Percentiles rank a stretch among this genome's conserved stretches.
phyloP scores from a whole-genome alignment of 768 basidiomycete species.

The Lactarius hatsudake region DNA sequence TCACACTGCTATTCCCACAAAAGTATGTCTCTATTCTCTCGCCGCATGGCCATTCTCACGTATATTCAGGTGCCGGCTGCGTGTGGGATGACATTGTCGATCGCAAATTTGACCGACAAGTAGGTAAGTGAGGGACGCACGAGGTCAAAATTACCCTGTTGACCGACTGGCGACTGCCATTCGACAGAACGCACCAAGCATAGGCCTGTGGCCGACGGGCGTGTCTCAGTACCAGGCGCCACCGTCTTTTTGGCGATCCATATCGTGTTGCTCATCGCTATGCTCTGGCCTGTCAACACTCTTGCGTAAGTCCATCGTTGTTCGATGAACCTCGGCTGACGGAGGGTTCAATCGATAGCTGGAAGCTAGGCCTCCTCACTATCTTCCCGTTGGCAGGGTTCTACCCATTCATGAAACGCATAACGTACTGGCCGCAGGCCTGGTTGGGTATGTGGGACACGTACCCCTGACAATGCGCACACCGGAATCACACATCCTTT shows the following conservation, averaged over 20 bases:
- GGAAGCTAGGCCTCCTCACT: conserved; percentile 26
- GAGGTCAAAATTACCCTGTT: not conserved
- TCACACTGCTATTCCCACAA: not conserved
- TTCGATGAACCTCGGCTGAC: not conserved
- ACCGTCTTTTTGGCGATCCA: conserved; percentile 23
- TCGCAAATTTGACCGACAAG: conserved; percentile 24
- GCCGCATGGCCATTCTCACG: not conserved
- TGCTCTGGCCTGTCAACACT: conserved; percentile 22
- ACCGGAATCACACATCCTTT: conserved; percentile 1
- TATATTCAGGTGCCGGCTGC: conserved; percentile 12
- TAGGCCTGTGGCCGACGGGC: conserved; percentile 27
- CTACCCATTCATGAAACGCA: conserved; percentile 34
- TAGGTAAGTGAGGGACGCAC: conserved; percentile 12
- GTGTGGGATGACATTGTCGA: conserved; percentile 23
- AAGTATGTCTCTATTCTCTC: not conserved
- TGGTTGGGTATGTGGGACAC: conserved; percentile 30
- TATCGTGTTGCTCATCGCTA: conserved; percentile 8
- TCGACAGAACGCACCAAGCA: conserved; percentile 28
- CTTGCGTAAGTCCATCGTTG: conserved; percentile 19
- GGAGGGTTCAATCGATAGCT: conserved; percentile 16
- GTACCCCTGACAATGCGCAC: not conserved
- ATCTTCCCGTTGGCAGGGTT: conserved; percentile 29
- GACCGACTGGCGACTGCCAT: not conserved
- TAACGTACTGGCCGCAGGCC: conserved; percentile 34
- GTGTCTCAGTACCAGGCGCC: conserved; percentile 26